Evolutionary conservation across 352 stramenopile species (phyloP).

Genomic region (Phytophthora brassicae): DNA sequence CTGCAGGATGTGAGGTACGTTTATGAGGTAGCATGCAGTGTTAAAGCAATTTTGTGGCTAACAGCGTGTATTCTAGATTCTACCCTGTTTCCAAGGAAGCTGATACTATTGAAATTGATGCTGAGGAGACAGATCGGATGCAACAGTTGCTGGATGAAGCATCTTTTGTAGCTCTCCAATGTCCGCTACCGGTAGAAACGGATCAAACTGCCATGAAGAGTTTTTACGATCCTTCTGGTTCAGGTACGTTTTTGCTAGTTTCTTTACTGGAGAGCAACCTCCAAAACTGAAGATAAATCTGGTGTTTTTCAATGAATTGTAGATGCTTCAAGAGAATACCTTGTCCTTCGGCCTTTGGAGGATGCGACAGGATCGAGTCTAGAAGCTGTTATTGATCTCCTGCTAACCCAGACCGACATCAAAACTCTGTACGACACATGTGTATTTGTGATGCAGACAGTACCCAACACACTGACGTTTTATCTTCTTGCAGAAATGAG

Average conservation of each 20-base stretch:
- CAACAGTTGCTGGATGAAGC: conserved; percentile 31
- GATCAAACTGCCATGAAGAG: conserved; percentile 19
- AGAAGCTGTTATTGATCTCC: conserved; percentile 15
- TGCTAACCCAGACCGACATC: conserved; percentile 19
- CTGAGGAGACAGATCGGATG: conserved; percentile 12
- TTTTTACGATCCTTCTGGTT: conserved; percentile 31
- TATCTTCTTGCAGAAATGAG: conserved; percentile 19
- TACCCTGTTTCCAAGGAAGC: conserved; percentile 17
- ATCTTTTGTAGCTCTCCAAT: conserved; percentile 31
- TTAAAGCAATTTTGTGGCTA: conserved; percentile 1
- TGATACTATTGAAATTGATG: conserved; percentile 10
- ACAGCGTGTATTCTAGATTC: conserved; percentile 7
- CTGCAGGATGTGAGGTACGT: conserved; percentile 30
- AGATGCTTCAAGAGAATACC: conserved; percentile 41
- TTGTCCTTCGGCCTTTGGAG: conserved; percentile 35
- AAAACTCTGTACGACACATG: conserved; percentile 17
- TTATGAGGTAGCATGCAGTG: not conserved
- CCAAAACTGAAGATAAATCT: not conserved
- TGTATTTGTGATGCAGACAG: not conserved
- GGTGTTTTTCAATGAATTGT: not conserved
- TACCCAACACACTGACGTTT: not conserved
- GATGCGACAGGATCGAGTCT: conserved; percentile 30
- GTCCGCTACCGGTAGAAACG: conserved; percentile 11
- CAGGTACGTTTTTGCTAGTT: conserved; percentile 11
- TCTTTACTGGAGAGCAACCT: not conserved